Evolutionary conservation across 2,329 filamentous ascomycete genomes (phyloP).

Genomic region (Fusarium globosum): DNA sequence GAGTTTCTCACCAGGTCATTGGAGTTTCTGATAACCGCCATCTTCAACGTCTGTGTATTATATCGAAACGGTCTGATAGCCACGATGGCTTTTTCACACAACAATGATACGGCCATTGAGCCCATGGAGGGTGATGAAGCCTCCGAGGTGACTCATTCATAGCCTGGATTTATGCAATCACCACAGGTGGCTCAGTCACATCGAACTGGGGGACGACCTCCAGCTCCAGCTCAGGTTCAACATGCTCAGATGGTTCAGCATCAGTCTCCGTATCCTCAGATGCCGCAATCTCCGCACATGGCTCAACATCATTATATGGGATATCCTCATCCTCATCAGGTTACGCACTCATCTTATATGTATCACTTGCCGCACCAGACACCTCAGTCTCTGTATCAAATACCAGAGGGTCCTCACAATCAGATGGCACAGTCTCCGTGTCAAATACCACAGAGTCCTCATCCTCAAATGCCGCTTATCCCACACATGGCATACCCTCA

Average conservation of each 20-base stretch:
- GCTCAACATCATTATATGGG: not conserved
- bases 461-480: not conserved
- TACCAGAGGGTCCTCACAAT: not conserved
- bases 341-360: not conserved
- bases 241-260: conserved; percentile 1
- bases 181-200: not conserved
- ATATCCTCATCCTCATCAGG: not conserved
- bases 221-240: not conserved
- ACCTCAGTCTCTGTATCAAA: not conserved
- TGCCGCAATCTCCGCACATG: not conserved
- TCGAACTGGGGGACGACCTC: not conserved
- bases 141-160: not conserved
- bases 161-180: not conserved
- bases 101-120: not conserved
- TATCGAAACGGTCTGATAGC: not conserved
- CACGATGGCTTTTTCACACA: not conserved
- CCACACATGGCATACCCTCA: not conserved
- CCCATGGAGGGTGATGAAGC: not conserved
- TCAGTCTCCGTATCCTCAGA: not conserved
- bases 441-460: not conserved
- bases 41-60: not conserved
- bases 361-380: not conserved
- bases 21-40: not conserved
- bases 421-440: not conserved
- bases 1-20: not conserved